These are phyloP conservation scores for Diaporthe vaccinii DNA, from an alignment of 2,329 filamentous ascomycete genomes.

Conservation along the genomic window DNA sequence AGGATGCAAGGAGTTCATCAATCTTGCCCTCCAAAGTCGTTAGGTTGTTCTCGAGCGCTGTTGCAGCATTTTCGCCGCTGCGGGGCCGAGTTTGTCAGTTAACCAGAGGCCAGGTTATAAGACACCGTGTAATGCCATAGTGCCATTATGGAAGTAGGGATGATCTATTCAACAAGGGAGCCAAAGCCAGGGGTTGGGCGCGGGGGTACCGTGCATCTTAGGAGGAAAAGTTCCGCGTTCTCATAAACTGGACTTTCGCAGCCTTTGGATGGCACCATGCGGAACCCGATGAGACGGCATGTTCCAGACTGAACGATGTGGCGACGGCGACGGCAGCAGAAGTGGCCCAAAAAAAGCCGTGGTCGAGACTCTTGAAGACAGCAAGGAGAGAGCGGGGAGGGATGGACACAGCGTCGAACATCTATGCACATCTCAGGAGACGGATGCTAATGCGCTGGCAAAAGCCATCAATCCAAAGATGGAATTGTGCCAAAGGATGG, in stretches of 20 bases:
- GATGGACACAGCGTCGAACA: neutral
- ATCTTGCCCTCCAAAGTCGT: slow-evolving; percentile 66
- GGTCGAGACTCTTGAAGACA: neutral
- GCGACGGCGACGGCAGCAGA: neutral
- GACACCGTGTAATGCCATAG: neutral
- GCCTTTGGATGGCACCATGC: neutral
- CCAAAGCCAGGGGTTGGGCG: neutral
- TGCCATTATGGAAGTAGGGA: neutral
- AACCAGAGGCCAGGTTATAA: neutral
- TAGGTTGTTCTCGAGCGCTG: slow-evolving; percentile 66
- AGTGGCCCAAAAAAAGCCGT: neutral
- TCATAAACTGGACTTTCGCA: neutral
- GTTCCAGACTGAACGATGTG: slow-evolving; percentile 29
- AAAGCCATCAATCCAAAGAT: slow-evolving; percentile 15
- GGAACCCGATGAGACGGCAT: neutral
- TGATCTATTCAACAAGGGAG: slow-evolving; percentile 13
- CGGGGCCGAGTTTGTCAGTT: neutral
- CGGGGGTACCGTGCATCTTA: neutral
- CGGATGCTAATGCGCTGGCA: slow-evolving; percentile 22
- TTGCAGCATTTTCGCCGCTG: slow-evolving; percentile 68
- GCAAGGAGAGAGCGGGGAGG: neutral
- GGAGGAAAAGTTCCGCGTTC: slow-evolving; percentile 26
- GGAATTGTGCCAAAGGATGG: slow-evolving; percentile 20
- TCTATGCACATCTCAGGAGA: slow-evolving; percentile 19
- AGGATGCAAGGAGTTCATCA: slow-evolving; percentile 65